A percentile compares a stretch with the other conserved stretches of the same genome.
phyloP scores from a whole-genome alignment of 75 land plant species.

The Selaginella moellendorffii region DNA sequence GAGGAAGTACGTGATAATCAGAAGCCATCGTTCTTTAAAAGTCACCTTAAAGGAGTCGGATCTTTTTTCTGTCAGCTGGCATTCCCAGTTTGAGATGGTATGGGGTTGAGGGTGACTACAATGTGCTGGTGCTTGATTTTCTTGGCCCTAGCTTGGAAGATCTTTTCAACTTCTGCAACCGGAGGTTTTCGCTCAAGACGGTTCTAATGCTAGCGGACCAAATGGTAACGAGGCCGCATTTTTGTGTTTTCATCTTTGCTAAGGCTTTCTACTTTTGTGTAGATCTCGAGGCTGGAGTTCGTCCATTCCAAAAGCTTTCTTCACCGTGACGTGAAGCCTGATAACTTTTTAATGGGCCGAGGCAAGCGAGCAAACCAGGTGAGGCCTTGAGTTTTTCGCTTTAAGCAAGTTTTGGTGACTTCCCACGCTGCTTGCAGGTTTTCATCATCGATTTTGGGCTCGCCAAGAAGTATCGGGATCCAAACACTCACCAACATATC shows the following conservation, averaged over 20 bases:
- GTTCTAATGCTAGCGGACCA: conserved; percentile 79
- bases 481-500: conserved; percentile 33
- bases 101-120: conserved; percentile 60
- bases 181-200: conserved; percentile 52
- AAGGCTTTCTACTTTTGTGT: background rate
- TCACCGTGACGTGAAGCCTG: conserved; percentile 91
- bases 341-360: conserved; percentile 90
- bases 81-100: conserved; percentile 62
- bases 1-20: too few species aligned
- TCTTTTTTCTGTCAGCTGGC: conserved; percentile 30
- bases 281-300: conserved; percentile 72
- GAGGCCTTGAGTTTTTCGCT: too few species aligned
- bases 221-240: conserved; percentile 24
- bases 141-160: conserved; percentile 71
- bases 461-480: conserved; percentile 46
- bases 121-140: conserved; percentile 59
- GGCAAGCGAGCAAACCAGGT: conserved; percentile 94
- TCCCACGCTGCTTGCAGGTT: conserved; percentile 21
- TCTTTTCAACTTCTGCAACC: conserved; percentile 52
- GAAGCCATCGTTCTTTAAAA: background rate
- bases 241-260: background rate
- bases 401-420: too few species aligned
- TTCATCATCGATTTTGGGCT: conserved; percentile 50
- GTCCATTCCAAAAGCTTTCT: conserved; percentile 74
- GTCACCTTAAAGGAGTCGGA: background rate